A percentile compares a stretch with the other conserved stretches of the same genome.
Conservation (phyloP, 106 monocot genomes). For the Phalaenopsis equestris region DNA sequence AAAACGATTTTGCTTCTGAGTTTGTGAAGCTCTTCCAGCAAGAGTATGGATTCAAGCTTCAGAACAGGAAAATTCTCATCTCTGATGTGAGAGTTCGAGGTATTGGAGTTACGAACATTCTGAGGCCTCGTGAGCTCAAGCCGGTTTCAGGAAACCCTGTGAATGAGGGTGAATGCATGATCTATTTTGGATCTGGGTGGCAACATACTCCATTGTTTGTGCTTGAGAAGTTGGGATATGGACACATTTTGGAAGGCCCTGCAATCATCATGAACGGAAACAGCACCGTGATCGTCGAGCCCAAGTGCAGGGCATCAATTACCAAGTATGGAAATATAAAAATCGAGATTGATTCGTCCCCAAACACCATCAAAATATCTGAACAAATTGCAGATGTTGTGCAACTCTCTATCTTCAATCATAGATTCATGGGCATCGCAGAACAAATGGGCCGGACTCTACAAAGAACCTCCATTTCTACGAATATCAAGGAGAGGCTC, state of each 20-base stretch:
- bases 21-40: constrained; percentile 73
- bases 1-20: constrained; percentile 49
- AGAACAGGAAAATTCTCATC: constrained; percentile 68
- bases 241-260: constrained; percentile 54
- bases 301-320: constrained; percentile 60
- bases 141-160: constrained; percentile 16
- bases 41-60: constrained; percentile 89
- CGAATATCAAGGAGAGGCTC: constrained; percentile 92
- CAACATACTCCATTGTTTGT: constrained; percentile 60
- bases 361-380: constrained; percentile 18
- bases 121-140: constrained; percentile 54
- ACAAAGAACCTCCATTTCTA: constrained; percentile 89
- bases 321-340: constrained; percentile 87
- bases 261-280: constrained; percentile 95
- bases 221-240: constrained; percentile 72
- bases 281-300: constrained; percentile 88
- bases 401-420: constrained; percentile 91
- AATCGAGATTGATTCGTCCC: constrained; percentile 41
- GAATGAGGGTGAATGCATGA: constrained; percentile 40
- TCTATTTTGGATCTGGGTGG: constrained; percentile 89
- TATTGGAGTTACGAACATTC: constrained; percentile 71
- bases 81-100: constrained; percentile 90
- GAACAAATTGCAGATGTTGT: constrained; percentile 74
- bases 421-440: constrained; percentile 98
- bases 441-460: constrained; percentile 99